Base-by-base conservation (phyloP, 495 filamentous ascomycete genomes). In the Ascodesmis nigricans region DNA sequence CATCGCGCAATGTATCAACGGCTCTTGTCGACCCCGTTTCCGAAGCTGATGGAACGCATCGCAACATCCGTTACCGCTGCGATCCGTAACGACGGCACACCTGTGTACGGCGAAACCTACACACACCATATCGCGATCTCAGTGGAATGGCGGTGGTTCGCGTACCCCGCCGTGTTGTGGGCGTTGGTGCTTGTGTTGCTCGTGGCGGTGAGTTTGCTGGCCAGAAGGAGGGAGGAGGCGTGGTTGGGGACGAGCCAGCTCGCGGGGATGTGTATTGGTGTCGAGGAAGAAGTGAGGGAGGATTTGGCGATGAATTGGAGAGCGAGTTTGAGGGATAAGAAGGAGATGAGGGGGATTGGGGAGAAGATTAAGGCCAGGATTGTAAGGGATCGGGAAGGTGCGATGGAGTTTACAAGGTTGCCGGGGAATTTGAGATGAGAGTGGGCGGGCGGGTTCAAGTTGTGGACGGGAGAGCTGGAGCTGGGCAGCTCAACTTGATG, bases 231-330 rank as follows among this genome's bases (percentile, higher is more conserved):
- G 4, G 32, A 31, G 4, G 43, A 40, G 3, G 39, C 45, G 1
- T 49, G 46, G 46, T 18, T 49, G 14, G 46, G 46, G 1, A 36
- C 23, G 6, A 32, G 30, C 10, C 40, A 40, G 35, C 31, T 44
- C 1, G 36, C 44, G 13, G 40, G 23, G 10, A 7, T 48, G 25
- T 37, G 36, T 19, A n/a, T 49, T 2, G 46, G 38, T 1, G 16
- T 49, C 6, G 46, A 48, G 10, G 24, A 29, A 3, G 35, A 30
- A 10, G 36, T 48, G 16, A 26, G 45, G 20, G 14, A 16, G 19
- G 39, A 43, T n/a, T 39, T 49, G 18, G 44, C 45, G 2, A 21
- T 19, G 10, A 21, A 14, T 10, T 30, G 39, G 2, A 39, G 38
- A 5, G 11, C 32, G n/a, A 22, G 23, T 9, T 34, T 27, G 7